phyloP scores from a whole-genome alignment of 495 filamentous ascomycete species.

The Hypoxylon subgilvum region DNA sequence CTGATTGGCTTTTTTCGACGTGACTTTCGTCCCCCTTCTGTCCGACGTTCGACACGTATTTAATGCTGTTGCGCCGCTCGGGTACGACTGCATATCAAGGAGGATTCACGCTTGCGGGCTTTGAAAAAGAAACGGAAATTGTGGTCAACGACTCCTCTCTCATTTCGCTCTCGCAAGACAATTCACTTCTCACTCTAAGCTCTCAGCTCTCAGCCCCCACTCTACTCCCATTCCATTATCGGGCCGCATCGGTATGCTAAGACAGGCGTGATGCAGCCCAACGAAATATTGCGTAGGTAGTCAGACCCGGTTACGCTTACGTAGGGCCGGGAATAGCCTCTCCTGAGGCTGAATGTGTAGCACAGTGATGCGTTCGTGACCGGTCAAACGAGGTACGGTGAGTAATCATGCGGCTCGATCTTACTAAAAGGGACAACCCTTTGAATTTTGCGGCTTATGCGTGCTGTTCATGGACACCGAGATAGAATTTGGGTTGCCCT shows the following conservation, averaged over 20 bases:
- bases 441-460: conserved; percentile 31
- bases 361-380: conserved; percentile 23
- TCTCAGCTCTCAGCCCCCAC: not conserved
- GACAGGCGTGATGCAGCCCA: conserved; percentile 11
- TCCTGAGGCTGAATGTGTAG: conserved; percentile 35
- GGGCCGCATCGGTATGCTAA: conserved; percentile 25
- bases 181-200: too few species aligned
- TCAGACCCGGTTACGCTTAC: conserved; percentile 31
- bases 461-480: too few species aligned
- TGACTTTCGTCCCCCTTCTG: not conserved
- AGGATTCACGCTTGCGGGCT: conserved; percentile 14
- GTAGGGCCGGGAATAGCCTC: conserved; percentile 27
- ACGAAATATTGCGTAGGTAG: conserved; percentile 21
- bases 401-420: conserved; percentile 20
- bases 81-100: conserved; percentile 20
- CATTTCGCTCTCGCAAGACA: conserved; percentile 1
- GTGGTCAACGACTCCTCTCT: too few species aligned
- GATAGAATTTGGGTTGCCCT: too few species aligned
- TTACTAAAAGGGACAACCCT: conserved; percentile 21
- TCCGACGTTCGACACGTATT: conserved; percentile 21
- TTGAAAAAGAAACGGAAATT: conserved; percentile 1
- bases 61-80: conserved; percentile 4
- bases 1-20: conserved; percentile 20
- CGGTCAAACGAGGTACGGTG: conserved; percentile 15
- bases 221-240: conserved; percentile 10